Percentiles rank a stretch among this genome's conserved stretches.
Evolutionary conservation across 1,139 yeast genomes (phyloP).

Genomic region (Hansenula lynferdii): DNA sequence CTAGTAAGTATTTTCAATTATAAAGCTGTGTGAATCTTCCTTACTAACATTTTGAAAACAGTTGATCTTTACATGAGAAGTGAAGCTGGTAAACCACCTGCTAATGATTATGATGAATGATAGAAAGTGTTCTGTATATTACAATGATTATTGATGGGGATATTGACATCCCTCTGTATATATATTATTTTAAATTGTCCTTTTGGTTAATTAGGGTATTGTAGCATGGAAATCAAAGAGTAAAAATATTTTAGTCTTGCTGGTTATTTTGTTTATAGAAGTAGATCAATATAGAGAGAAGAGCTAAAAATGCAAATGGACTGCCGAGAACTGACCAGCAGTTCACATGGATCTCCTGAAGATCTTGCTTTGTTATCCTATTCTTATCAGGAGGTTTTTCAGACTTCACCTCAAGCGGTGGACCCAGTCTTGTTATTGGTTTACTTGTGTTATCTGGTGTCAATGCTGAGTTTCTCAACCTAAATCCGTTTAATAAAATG

Average conservation of each 20-base stretch:
- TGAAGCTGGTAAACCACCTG: constrained; percentile 83
- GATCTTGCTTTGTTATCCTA: background rate
- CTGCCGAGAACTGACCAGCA: background rate
- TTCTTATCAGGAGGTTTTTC: background rate
- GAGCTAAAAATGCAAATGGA: background rate
- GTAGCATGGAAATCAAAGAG: no score
- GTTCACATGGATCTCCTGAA: background rate
- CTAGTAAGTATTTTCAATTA: constrained; percentile 33
- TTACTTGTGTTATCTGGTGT: background rate
- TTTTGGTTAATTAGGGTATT: background rate
- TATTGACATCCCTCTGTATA: no score
- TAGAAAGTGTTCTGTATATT: background rate
- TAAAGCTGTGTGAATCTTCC: background rate
- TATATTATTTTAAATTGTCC: background rate
- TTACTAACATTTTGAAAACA: constrained; percentile 1
- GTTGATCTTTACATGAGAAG: constrained; percentile 83
- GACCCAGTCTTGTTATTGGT: background rate
- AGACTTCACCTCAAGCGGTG: background rate
- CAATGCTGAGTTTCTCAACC: background rate
- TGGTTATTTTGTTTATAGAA: background rate
- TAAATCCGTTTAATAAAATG: background rate
- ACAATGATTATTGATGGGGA: background rate
- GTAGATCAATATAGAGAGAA: background rate
- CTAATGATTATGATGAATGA: constrained; percentile 81
- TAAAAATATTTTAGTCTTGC: background rate